phyloP scores from a whole-genome alignment of 208 protist species.

The Porcisia hertigi region DNA sequence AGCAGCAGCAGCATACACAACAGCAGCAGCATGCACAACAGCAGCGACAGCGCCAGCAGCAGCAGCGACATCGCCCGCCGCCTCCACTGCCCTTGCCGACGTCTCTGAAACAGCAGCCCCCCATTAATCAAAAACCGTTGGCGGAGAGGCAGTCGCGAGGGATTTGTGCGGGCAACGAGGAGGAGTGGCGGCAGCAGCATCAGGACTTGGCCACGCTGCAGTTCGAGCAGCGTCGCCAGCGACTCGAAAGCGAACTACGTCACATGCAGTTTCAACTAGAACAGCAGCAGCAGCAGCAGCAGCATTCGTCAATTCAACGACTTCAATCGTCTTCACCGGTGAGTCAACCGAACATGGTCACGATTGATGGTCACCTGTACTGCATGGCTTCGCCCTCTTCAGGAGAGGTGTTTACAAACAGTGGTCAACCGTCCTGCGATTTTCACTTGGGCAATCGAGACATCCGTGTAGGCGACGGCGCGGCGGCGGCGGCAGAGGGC shows the following conservation, averaged over 20 bases:
- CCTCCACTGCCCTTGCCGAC: neutral
- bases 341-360: neutral
- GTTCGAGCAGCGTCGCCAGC: conserved; percentile 14
- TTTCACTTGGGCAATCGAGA: neutral
- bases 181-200: neutral
- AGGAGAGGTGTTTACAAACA: neutral
- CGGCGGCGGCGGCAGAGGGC: neutral
- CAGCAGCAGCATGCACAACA: too few relatives aligned
- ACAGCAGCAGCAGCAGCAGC: conserved; percentile 7
- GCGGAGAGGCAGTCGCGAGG: neutral
- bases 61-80: neutral
- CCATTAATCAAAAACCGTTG: neutral
- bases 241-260: conserved; percentile 8
- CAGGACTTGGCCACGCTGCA: conserved; percentile 3
- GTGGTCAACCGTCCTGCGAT: neutral
- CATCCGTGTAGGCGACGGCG: neutral
- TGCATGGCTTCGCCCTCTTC: neutral
- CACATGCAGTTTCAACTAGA: neutral
- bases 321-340: neutral
- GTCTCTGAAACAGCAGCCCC: neutral
- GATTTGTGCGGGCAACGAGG: neutral
- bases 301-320: neutral
- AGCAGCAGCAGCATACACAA: too few relatives aligned
- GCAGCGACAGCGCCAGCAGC: neutral
- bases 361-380: conserved; percentile 10